phyloP scores from a whole-genome alignment of 2,329 filamentous ascomycete genomes.

The Botrytis sinoallii region DNA sequence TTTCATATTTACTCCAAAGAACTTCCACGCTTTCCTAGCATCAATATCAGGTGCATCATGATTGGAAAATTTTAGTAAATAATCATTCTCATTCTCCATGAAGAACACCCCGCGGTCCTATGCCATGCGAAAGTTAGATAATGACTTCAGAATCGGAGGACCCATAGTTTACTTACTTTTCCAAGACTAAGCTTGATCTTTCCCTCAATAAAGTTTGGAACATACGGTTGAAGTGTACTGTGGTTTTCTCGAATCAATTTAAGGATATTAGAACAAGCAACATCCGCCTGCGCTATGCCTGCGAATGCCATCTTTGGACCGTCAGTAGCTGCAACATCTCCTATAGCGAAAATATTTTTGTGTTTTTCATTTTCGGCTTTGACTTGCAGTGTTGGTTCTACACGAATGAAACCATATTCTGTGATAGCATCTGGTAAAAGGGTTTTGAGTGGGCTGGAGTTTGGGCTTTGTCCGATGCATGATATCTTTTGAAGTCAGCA shows the following conservation, averaged over 20 bases:
- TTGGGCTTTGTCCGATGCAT: background rate
- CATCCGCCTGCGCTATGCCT: background rate
- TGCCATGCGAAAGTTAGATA: background rate
- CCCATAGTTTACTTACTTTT: background rate
- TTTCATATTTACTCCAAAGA: background rate
- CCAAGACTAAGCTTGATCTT: background rate
- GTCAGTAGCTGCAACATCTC: background rate
- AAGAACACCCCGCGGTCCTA: background rate
- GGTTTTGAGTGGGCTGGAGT: background rate
- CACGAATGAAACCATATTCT: background rate
- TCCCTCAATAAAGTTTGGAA: background rate
- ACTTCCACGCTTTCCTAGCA: background rate
- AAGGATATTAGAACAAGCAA: background rate
- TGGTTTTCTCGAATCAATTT: background rate
- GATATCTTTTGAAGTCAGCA: background rate
- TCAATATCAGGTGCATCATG: background rate
- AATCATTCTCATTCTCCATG: background rate
- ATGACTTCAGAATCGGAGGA: background rate
- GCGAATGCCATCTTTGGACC: background rate
- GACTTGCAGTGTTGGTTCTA: background rate
- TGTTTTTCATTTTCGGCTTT: background rate
- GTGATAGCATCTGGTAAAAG: background rate
- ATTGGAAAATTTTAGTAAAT: background rate
- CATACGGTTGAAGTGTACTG: background rate
- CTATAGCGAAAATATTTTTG: background rate